Evolutionary conservation across 305 asterid species (phyloP).

Genomic region (Fraxinus ornus): DNA sequence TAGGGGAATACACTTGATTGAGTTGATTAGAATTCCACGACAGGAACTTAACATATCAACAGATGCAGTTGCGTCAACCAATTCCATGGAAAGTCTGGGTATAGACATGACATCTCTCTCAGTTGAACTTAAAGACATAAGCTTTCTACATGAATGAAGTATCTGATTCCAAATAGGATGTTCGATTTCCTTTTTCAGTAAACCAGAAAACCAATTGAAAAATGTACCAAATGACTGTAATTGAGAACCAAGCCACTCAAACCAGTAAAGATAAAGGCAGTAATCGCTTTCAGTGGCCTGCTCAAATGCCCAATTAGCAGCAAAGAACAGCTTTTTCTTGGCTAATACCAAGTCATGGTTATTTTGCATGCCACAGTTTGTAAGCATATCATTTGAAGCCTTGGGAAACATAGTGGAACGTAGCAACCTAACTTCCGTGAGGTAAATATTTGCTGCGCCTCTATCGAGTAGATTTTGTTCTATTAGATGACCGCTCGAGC

Average conservation of each 20-base stretch:
- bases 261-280: slow-evolving; percentile 64
- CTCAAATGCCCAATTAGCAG: slow-evolving; percentile 91
- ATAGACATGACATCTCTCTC: slow-evolving; percentile 30
- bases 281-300: slow-evolving; percentile 79
- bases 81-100: slow-evolving; percentile 58
- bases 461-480: slow-evolving; percentile 35
- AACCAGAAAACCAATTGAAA: slow-evolving; percentile 45
- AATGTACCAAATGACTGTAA: slow-evolving; percentile 49
- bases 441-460: slow-evolving; percentile 38
- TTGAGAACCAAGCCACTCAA: slow-evolving; percentile 66
- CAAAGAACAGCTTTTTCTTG: slow-evolving; percentile 56
- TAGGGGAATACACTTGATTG: slow-evolving; percentile 50
- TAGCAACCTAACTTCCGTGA: slow-evolving; percentile 52
- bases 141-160: slow-evolving; percentile 42
- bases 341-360: slow-evolving; percentile 42
- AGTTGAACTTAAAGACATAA: slow-evolving; percentile 34
- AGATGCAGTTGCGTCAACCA: slow-evolving; percentile 40
- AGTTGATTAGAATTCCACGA: slow-evolving; percentile 41
- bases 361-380: slow-evolving; percentile 26
- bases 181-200: slow-evolving; percentile 53
- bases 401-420: slow-evolving; percentile 46
- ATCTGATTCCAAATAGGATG: slow-evolving; percentile 76
- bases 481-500: slow-evolving; percentile 25
- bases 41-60: slow-evolving; percentile 37
- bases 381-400: slow-evolving; percentile 28